These are phyloP conservation scores for Erythrobasidium yunnanense DNA, from an alignment of 768 basidiomycete genomes.

Conservation along the genomic window DNA sequence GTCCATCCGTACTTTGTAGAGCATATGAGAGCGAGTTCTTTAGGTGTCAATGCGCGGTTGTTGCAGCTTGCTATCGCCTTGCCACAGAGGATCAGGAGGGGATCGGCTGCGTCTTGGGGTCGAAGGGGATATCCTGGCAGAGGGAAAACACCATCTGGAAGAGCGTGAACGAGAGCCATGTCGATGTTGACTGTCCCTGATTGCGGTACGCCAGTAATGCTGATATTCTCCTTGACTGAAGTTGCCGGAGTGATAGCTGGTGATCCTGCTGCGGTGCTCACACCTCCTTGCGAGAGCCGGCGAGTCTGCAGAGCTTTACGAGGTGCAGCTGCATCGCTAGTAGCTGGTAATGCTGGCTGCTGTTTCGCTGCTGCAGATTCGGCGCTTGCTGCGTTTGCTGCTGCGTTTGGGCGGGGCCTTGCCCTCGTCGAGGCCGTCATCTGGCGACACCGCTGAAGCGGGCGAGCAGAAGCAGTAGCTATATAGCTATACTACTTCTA, in stretches of 20 bases:
- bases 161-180: neutral
- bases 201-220: neutral
- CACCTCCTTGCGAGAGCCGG: neutral
- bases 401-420: neutral
- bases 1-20: constrained; percentile 34
- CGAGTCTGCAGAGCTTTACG: neutral
- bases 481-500: too few relatives aligned
- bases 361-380: too few relatives aligned
- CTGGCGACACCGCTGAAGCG: neutral
- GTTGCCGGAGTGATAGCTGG: neutral
- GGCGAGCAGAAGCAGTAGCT: neutral
- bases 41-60: constrained; percentile 37
- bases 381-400: neutral
- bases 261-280: neutral
- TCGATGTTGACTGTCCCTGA: neutral
- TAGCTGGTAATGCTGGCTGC: neutral
- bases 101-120: constrained; percentile 10
- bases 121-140: neutral
- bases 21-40: constrained; percentile 36
- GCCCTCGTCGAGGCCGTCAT: neutral
- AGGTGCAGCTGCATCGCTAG: neutral
- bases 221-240: neutral
- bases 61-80: constrained; percentile 13
- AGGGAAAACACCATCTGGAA: constrained; percentile 1
- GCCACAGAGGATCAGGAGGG: constrained; percentile 9